Evolutionary conservation across 768 basidiomycete species (phyloP), one percentile per base, ranked within the genome.

Genomic region (Solioccasus polychromus): DNA sequence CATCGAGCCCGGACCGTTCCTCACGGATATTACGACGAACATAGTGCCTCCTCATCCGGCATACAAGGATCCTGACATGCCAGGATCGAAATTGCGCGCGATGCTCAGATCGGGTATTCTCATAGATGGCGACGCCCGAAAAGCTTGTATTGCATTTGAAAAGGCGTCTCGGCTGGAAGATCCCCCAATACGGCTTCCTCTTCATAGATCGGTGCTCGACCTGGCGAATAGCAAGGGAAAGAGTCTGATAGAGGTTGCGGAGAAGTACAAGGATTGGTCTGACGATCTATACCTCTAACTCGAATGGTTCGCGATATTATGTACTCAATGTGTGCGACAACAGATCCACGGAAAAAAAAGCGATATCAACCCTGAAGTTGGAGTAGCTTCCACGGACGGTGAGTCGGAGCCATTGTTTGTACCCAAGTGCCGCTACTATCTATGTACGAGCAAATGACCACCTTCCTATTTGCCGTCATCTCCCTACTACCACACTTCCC

Each of bases 231-330:
- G 5, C 14, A 62, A 62, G 42, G 60, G 38, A 18, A 50, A 42
- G 26, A 19, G 20, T 20, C 42, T 54, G 26, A 28, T 49, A 6
- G 57, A 54, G 26, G 18, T 15, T 3, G 53, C 23, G 1, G 51
- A 60, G 39, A 62, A 46, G 30, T 60, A 60, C 38, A 50, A 36
- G 32, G 42, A 43, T 2, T 64, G 61, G 62, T 52, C 54, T 4
- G 52, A 60, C 22, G 52, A 61, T 2, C 3, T 63, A 2, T 61
- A 63, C 31, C 42, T 60, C 39, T 45, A 45, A 31, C 6, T 24
- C 5, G 15, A 6, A 6, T 26, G 26, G n/a, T n/a, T n/a, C n/a
- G n/a, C n/a, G n/a, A n/a, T n/a, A n/a, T n/a, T n/a, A n/a, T n/a
- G n/a, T n/a, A n/a, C n/a, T n/a, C n/a, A n/a, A n/a, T n/a, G n/a